phyloP scores from a whole-genome alignment of 192 early-diverging fungal species.

The Coemansia sp. region DNA sequence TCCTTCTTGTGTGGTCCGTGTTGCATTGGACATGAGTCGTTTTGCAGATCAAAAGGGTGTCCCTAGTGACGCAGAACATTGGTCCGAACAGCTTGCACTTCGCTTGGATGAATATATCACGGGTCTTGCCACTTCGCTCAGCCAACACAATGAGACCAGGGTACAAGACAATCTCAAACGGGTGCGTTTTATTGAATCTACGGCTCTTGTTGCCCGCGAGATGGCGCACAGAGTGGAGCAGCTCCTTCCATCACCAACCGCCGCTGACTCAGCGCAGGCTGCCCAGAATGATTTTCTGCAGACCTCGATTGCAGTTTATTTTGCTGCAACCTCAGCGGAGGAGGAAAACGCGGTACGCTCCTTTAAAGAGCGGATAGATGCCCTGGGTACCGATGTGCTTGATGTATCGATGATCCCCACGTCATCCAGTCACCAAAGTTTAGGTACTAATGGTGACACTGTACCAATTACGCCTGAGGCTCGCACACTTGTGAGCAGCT shows the following conservation, averaged over 20 bases:
- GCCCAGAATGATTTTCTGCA: conserved; percentile 23
- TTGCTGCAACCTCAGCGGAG: conserved; percentile 17
- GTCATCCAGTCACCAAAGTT: neutral
- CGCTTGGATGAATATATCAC: conserved; percentile 30
- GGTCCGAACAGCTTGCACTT: conserved; percentile 27
- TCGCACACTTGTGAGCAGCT: conserved; percentile 15
- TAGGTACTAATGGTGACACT: neutral
- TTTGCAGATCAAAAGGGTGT: conserved; percentile 4
- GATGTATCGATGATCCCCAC: neutral
- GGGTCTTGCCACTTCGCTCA: conserved; percentile 12
- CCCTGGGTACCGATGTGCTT: neutral
- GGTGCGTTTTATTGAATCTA: conserved; percentile 19
- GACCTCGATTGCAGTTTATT: conserved; percentile 27
- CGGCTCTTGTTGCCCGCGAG: conserved; percentile 17
- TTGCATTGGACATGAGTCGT: conserved; percentile 25
- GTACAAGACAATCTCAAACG: conserved; percentile 21
- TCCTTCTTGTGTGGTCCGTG: conserved; percentile 35
- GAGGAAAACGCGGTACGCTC: conserved; percentile 1
- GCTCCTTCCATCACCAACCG: neutral
- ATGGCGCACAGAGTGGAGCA: neutral
- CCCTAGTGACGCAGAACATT: conserved; percentile 4
- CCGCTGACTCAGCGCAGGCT: neutral
- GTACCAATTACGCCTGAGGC: neutral
- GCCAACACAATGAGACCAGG: conserved; percentile 28
- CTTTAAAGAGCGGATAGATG: neutral